These are phyloP conservation scores for Trichoderma simmonsii DNA, from an alignment of 2,329 filamentous ascomycete species.

Conservation along the genomic window DNA sequence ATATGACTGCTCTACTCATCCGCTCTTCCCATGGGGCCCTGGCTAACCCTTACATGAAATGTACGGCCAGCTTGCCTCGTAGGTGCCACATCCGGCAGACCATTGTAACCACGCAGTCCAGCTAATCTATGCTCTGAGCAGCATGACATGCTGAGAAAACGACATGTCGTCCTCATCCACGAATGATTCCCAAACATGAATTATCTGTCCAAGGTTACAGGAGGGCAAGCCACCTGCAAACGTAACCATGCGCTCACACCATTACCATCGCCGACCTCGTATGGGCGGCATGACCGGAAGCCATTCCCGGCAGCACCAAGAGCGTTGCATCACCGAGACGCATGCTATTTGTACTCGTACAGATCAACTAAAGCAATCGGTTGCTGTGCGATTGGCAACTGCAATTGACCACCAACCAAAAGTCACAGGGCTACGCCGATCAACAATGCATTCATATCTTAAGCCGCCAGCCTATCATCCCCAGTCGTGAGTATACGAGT, in stretches of 20 bases:
- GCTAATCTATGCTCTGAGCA: background rate
- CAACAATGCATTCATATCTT: background rate
- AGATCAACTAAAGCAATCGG: background rate
- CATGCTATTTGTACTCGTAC: background rate
- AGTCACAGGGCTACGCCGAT: background rate
- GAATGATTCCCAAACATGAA: background rate
- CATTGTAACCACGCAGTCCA: background rate
- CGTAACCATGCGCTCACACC: background rate
- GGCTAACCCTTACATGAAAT: background rate
- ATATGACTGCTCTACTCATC: slow-evolving; percentile 2
- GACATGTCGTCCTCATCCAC: slow-evolving; percentile 8
- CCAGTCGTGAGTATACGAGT: background rate
- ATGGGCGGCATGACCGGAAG: slow-evolving; percentile 9
- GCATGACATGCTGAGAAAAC: background rate
- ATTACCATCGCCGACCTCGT: background rate
- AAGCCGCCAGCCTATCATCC: background rate
- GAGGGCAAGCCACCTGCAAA: background rate
- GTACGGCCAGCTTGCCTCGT: background rate
- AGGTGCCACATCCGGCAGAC: background rate
- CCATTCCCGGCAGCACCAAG: slow-evolving; percentile 7
- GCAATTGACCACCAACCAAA: background rate
- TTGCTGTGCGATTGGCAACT: background rate
- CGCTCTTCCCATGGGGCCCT: background rate
- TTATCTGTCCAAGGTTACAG: background rate
- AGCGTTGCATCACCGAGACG: background rate